Base-by-base conservation (phyloP, 768 basidiomycete species). In the Lentinula lateritia region DNA sequence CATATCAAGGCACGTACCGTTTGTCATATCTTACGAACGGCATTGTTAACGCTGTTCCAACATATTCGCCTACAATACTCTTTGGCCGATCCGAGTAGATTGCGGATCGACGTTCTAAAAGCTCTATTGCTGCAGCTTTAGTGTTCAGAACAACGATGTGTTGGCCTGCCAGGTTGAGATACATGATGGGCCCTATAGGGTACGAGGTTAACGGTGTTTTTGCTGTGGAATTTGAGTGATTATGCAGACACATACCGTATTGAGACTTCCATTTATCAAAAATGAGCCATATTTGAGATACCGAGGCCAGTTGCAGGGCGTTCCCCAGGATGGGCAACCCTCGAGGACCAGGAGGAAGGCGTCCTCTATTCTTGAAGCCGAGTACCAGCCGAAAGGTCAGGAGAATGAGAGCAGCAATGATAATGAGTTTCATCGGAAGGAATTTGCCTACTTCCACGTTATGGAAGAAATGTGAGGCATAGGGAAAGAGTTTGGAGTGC, bases 131-230 rank as follows among this genome's bases (percentile, higher is more conserved):
- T 3, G 20, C 58, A 28, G 10, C 34, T 20, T 46, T 46, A 6
- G 58, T 34, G n/a, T 59, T 59, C 7, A 59, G 45, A 32, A 59
- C 43, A 20, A 59, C 12, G 34, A 59, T 20, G 15, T 41, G 20
- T 28, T 59, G 58, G 8, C 58, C 58, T 5, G 58, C 58, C 32
- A 59, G 13, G n/a, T 59, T 59, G 8, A 59, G 13, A 50, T 45
- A 50, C 13, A 48, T 43, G 34, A 59, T 46, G 18, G 58, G 58
- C 1, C 58, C 58, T 59, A 36, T 46, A 7, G 7, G n/a, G 35
- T 1, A 15, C 3, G 28, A 28, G 18, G 35, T 32, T 1, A 36
- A 23, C 1, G 45, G 45, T 46, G 6, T 16, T 7, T 1, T n/a
- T 46, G 3, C 28, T 28, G 3, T 28, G 2, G 2, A 28, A 28